Percentiles rank a stretch among this genome's conserved stretches.
Evolutionary conservation across 116 monocot genomes (phyloP).

Genomic region (Papilionanthe hybrid): DNA sequence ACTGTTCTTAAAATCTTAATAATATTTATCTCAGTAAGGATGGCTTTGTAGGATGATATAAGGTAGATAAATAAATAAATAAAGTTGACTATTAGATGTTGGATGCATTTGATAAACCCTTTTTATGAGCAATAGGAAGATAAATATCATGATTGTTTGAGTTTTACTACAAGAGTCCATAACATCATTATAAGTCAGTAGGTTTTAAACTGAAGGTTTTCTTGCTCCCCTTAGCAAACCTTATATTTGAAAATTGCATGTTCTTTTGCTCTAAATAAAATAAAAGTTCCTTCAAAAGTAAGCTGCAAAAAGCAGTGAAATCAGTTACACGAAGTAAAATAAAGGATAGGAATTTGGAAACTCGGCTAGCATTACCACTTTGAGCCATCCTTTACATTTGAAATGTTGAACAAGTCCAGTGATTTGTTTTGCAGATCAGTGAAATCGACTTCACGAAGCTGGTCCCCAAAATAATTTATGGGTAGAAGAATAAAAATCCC

Average conservation of each 20-base stretch:
- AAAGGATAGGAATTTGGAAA: neutral
- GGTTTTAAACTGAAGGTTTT: neutral
- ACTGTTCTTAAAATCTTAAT: too few species aligned
- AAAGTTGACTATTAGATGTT: too few species aligned
- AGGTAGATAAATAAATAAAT: too few species aligned
- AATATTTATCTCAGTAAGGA: too few species aligned
- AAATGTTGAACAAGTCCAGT: constrained; percentile 83
- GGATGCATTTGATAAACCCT: too few species aligned
- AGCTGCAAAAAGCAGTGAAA: constrained; percentile 3
- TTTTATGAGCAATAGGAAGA: too few species aligned
- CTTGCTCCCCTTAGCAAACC: neutral
- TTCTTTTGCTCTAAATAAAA: neutral
- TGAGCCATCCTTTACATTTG: constrained; percentile 88
- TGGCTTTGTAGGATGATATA: too few species aligned
- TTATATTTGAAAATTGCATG: neutral
- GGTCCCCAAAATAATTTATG: constrained; percentile 72
- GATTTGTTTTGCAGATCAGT: constrained; percentile 74
- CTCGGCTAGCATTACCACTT: constrained; percentile 41
- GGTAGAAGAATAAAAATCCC: constrained; percentile 87
- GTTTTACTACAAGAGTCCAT: too few species aligned
- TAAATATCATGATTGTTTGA: too few species aligned
- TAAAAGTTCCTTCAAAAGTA: neutral
- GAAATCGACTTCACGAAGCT: constrained; percentile 58
- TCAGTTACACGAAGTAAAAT: neutral
- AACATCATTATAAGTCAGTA: too few species aligned